Evolutionary conservation across 73 alveolate species (phyloP).

Genomic region (Stentor roeselii): DNA sequence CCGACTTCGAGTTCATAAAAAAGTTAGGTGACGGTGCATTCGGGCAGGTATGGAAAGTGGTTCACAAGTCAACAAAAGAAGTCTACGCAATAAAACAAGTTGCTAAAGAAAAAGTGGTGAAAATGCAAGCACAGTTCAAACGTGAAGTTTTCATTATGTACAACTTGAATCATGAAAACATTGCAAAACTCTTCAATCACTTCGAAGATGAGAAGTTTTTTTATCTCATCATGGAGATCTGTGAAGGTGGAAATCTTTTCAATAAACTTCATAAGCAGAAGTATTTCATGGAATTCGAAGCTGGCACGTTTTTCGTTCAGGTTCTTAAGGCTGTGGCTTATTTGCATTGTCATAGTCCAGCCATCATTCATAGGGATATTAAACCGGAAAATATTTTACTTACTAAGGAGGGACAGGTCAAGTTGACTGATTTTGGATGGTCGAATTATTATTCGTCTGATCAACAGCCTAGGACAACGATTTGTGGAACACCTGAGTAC

Average conservation of each 20-base stretch:
- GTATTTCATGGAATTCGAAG: slow-evolving; percentile 61
- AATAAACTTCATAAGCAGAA: slow-evolving; percentile 47
- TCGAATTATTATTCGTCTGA: slow-evolving; percentile 36
- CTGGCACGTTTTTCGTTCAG: slow-evolving; percentile 80
- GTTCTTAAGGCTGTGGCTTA: slow-evolving; percentile 71
- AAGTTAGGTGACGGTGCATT: slow-evolving; percentile 33
- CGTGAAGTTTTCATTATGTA: slow-evolving; percentile 92
- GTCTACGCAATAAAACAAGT: slow-evolving; percentile 23
- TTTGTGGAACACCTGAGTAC: slow-evolving; percentile 65
- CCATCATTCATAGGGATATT: slow-evolving; percentile 55
- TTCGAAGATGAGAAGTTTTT: slow-evolving; percentile 87
- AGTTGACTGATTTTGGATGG: slow-evolving; percentile 57
- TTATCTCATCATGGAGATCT: slow-evolving; percentile 60
- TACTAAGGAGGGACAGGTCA: slow-evolving; percentile 8
- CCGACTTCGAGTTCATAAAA: slow-evolving; percentile 9
- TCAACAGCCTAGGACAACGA: slow-evolving; percentile 46
- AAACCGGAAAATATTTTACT: slow-evolving; percentile 31
- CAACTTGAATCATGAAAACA: slow-evolving; percentile 80
- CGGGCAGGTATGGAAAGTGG: slow-evolving; percentile 24
- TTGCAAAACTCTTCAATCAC: slow-evolving; percentile 77
- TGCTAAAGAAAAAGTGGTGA: slow-evolving; percentile 21
- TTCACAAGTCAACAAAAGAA: neutral
- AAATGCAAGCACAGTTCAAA: slow-evolving; percentile 13
- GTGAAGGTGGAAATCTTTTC: slow-evolving; percentile 50
- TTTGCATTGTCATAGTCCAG: slow-evolving; percentile 72